Percentiles rank a stretch among this genome's conserved stretches.
phyloP scores from a whole-genome alignment of 495 filamentous ascomycete genomes.

The Diplogelasinospora grovesii region DNA sequence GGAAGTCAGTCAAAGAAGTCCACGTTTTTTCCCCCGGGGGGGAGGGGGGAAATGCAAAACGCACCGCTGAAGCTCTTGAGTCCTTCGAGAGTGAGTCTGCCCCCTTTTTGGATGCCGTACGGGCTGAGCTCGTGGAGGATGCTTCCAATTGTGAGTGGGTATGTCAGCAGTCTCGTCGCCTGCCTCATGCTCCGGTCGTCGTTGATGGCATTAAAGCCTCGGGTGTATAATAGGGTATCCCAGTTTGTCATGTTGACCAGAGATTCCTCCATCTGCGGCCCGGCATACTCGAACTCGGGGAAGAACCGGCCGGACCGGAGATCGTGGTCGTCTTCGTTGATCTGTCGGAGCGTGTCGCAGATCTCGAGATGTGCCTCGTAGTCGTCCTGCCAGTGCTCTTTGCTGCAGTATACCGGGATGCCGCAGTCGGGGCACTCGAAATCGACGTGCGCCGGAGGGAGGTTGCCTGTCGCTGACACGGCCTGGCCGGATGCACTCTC shows the following conservation, averaged over 20 bases:
- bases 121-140: slow-evolving; percentile 90
- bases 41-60: slow-evolving; percentile 17
- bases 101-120: slow-evolving; percentile 66
- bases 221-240: slow-evolving; percentile 90
- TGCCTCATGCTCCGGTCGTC: slow-evolving; percentile 81
- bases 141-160: slow-evolving; percentile 85
- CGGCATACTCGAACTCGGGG: slow-evolving; percentile 88
- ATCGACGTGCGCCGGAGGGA: slow-evolving; percentile 68
- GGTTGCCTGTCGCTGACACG: slow-evolving; percentile 31
- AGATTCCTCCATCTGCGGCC: slow-evolving; percentile 80
- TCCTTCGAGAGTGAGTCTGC: slow-evolving; percentile 76
- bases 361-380: slow-evolving; percentile 88
- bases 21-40: background rate
- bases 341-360: slow-evolving; percentile 82
- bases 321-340: slow-evolving; percentile 98
- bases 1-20: background rate
- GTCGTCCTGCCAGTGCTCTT: slow-evolving; percentile 91
- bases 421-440: slow-evolving; percentile 98
- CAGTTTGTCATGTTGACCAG: slow-evolving; percentile 96
- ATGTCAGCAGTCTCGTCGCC: slow-evolving; percentile 86
- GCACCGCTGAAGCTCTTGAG: slow-evolving; percentile 87
- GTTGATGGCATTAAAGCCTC: slow-evolving; percentile 84
- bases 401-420: slow-evolving; percentile 84
- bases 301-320: slow-evolving; percentile 84
- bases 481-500: slow-evolving; percentile 42